Evolutionary conservation across 768 basidiomycete genomes (phyloP).

Genomic region (Leucogyrophana mollusca): DNA sequence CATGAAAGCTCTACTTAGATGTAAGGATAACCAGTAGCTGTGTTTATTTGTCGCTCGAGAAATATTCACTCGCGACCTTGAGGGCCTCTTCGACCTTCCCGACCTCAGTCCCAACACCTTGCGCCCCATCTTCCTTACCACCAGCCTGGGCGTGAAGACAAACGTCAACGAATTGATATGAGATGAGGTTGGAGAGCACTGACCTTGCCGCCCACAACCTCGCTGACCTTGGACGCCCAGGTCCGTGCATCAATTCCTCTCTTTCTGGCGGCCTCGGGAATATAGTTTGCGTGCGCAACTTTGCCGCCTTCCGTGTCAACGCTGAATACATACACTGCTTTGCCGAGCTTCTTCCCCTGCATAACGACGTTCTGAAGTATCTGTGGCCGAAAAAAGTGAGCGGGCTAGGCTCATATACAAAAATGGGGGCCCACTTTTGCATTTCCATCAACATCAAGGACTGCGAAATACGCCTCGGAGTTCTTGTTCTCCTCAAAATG

Average conservation of each 20-base stretch:
- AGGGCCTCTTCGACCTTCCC: slow-evolving; percentile 68
- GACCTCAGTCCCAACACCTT: slow-evolving; percentile 78
- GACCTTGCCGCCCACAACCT: slow-evolving; percentile 90
- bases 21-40: too few species aligned
- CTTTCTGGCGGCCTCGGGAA: slow-evolving; percentile 61
- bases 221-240: slow-evolving; percentile 83
- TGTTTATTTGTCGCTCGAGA: slow-evolving; percentile 17
- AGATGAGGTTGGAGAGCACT: slow-evolving; percentile 11
- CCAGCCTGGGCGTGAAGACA: slow-evolving; percentile 61
- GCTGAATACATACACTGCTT: slow-evolving; percentile 88
- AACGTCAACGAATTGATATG: slow-evolving; percentile 2
- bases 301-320: slow-evolving; percentile 66
- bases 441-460: slow-evolving; percentile 79
- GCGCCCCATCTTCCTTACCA: slow-evolving; percentile 90
- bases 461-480: slow-evolving; percentile 65
- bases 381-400: slow-evolving; percentile 34
- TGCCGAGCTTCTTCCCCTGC: slow-evolving; percentile 78
- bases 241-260: slow-evolving; percentile 77
- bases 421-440: slow-evolving; percentile 59
- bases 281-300: slow-evolving; percentile 85
- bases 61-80: slow-evolving; percentile 47
- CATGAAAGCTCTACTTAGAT: too few species aligned
- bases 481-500: slow-evolving; percentile 80
- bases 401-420: background rate
- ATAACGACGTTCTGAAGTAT: slow-evolving; percentile 72